phyloP scores from a whole-genome alignment of 192 early-diverging fungal species.

The Mortierella hygrophila region DNA sequence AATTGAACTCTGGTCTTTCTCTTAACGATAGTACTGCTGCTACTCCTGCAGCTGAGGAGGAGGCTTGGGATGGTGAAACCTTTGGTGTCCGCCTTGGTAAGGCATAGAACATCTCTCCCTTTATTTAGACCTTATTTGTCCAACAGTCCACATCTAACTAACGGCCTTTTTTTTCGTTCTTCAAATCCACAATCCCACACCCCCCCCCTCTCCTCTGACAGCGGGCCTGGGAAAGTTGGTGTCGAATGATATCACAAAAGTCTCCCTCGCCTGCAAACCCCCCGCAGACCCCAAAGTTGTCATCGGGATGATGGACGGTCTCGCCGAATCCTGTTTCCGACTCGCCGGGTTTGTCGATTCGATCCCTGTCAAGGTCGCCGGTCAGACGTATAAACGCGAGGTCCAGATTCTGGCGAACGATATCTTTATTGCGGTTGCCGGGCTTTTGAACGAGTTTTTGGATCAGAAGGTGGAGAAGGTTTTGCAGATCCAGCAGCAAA shows the following conservation, averaged over 20 bases:
- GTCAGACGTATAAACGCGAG: conserved; percentile 53
- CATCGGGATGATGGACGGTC: conserved; percentile 44
- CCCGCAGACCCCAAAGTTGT: conserved; percentile 51
- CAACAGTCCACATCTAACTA: neutral
- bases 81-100: conserved; percentile 50
- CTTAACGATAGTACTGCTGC: neutral
- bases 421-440: conserved; percentile 49
- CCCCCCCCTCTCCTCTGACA: neutral
- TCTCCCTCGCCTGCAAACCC: conserved; percentile 57
- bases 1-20: conserved; percentile 8
- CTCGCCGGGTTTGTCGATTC: conserved; percentile 58
- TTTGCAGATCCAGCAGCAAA: conserved; percentile 38
- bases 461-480: conserved; percentile 39
- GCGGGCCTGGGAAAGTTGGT: conserved; percentile 39
- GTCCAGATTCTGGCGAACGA: conserved; percentile 41
- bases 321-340: conserved; percentile 58
- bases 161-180: neutral
- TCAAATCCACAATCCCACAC: neutral
- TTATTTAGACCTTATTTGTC: too few species aligned
- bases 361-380: conserved; percentile 49
- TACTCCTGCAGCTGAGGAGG: conserved; percentile 10
- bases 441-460: conserved; percentile 54
- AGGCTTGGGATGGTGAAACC: conserved; percentile 43
- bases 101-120: neutral
- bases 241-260: conserved; percentile 51